Percentiles rank a stretch among this genome's conserved stretches.
These are phyloP conservation scores for Monotropa hypopitys DNA, from an alignment of 179 eudicot genomes.

Conservation along the genomic window DNA sequence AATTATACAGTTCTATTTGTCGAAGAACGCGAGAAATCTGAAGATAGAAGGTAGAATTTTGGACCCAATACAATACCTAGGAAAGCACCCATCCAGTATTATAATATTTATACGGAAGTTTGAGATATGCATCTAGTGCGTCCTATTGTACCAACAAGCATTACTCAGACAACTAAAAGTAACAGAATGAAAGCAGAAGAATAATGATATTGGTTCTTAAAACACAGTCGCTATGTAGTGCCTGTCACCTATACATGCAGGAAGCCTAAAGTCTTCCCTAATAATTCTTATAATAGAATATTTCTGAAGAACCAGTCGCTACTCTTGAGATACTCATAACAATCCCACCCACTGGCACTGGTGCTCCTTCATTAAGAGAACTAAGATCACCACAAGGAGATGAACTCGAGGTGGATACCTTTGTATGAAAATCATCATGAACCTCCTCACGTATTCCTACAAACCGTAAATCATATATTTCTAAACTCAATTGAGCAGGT, in stretches of 20 bases:
- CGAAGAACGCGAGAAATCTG: background rate
- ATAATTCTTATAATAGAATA: slow-evolving; percentile 58
- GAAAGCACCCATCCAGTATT: slow-evolving; percentile 96
- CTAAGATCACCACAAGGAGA: slow-evolving; percentile 51
- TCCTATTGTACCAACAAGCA: slow-evolving; percentile 40
- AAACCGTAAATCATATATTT: slow-evolving; percentile 8
- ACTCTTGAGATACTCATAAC: slow-evolving; percentile 42
- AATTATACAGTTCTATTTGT: background rate
- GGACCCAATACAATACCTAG: slow-evolving; percentile 39
- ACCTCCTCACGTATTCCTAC: slow-evolving; percentile 55
- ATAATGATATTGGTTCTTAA: background rate
- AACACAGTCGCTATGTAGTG: slow-evolving; percentile 16
- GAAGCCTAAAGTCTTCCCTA: slow-evolving; percentile 92
- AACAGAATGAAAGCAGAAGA: background rate
- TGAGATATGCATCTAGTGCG: slow-evolving; percentile 60
- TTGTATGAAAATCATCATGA: slow-evolving; percentile 50
- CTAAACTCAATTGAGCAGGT: slow-evolving; percentile 1
- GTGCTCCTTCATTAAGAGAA: slow-evolving; percentile 46
- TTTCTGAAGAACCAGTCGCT: slow-evolving; percentile 54
- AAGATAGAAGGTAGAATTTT: background rate
- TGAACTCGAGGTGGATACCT: slow-evolving; percentile 30
- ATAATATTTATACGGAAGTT: slow-evolving; percentile 77
- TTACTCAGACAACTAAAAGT: background rate
- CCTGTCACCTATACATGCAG: slow-evolving; percentile 82
- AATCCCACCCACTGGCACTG: slow-evolving; percentile 24